A percentile compares a stretch with the other conserved stretches of the same genome.
These are phyloP conservation scores for Favolaschia claudopus DNA, from an alignment of 768 basidiomycete species.

Conservation along the genomic window DNA sequence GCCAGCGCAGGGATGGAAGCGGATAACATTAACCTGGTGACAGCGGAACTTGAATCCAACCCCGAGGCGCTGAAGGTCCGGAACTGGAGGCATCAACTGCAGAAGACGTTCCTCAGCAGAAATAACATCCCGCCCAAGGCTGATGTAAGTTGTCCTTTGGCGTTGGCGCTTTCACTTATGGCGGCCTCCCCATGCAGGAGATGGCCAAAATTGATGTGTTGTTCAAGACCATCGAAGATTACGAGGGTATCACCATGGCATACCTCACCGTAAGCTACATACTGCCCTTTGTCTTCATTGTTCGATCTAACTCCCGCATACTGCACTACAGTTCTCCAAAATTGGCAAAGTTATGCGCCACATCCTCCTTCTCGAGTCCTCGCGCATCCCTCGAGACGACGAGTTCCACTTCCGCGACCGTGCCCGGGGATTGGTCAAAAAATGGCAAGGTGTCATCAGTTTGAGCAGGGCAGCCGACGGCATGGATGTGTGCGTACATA, in stretches of 20 bases:
- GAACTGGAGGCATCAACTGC: conserved; percentile 90
- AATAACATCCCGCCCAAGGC: conserved; percentile 67
- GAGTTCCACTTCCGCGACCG: too few species aligned
- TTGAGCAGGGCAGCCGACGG: too few species aligned
- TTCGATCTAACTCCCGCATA: conserved; percentile 19
- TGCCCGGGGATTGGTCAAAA: too few species aligned
- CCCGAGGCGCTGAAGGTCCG: conserved; percentile 74
- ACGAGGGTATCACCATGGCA: conserved; percentile 77
- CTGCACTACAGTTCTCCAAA: conserved; percentile 70
- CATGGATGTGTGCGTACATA: too few species aligned
- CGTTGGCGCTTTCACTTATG: conserved; percentile 6
- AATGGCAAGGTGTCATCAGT: too few species aligned
- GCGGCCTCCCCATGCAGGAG: conserved; percentile 53
- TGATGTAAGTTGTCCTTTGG: conserved; percentile 54
- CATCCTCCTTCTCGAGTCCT: conserved; percentile 63
- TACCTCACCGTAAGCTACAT: conserved; percentile 59
- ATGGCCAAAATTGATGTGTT: conserved; percentile 76
- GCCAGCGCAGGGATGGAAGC: conserved; percentile 56
- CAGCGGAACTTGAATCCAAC: conserved; percentile 64
- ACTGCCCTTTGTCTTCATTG: not conserved
- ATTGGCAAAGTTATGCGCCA: conserved; percentile 90
- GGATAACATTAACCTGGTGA: not conserved
- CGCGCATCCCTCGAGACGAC: conserved; percentile 68
- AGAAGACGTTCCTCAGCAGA: conserved; percentile 80
- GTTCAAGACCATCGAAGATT: conserved; percentile 79